Evolutionary conservation across 2,329 filamentous ascomycete genomes (phyloP), one percentile per base, ranked within the genome.

Genomic region (Gyromitra esculenta): DNA sequence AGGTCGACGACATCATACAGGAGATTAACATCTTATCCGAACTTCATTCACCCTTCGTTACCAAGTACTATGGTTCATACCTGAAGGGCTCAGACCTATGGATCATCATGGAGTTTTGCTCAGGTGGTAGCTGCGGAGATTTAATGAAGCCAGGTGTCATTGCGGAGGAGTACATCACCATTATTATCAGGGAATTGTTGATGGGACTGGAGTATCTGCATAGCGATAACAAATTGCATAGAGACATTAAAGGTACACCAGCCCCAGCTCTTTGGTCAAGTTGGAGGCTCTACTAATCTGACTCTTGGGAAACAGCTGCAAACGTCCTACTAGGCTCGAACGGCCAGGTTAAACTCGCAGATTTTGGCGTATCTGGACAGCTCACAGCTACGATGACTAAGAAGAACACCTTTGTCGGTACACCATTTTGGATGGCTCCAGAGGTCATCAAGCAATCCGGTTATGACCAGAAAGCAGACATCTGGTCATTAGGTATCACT

Each of bases 101-200:
- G 96, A 99, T 99, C 81, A 94, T 98, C 83, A 99, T 99, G 96
- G 96, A 99, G 84, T 99, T 96, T 82, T 99, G 96, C 84, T 94
- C 95, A 0, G 96, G 96, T 25, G 96, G 96, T 3, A 98, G 95
- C 84, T 98, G 96, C 82, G 94, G 93, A 62, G 96, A 98, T 83
- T 86, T 99, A 77, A 92, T 99, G 91, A 97, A 97, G 85, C 94
- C 96, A 0, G 96, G 96, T 31, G 85, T 91, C 52, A 95, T 99
- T 77, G 89, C 91, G 21, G 96, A 99, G 85, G 94, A 97, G 80
- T 97, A 98, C 83, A 98, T 99, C 81, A 93, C 93, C 81, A 97
- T 99, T 81, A 97, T 99, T 78, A 87, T 97, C 70, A 89, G 93
- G 76, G 96, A 99, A 85, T 85, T 99, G 81, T 87, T 99, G 70